These are phyloP conservation scores for Phytophthora citrophthora DNA, from an alignment of 352 stramenopile genomes.

Conservation along the genomic window DNA sequence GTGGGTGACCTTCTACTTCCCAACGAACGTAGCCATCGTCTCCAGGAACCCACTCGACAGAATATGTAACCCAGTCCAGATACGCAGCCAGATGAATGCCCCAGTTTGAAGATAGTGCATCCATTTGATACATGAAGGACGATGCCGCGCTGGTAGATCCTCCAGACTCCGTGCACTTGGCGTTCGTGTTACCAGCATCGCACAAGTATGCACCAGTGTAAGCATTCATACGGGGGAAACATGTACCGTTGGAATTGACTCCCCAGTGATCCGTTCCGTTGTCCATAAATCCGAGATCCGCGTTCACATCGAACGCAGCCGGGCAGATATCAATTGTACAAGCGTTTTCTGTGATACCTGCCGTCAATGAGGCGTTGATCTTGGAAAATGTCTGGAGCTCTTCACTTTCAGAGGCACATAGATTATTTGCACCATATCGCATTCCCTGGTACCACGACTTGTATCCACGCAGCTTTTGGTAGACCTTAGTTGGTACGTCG, in stretches of 20 bases:
- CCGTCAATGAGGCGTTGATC: constrained; percentile 37
- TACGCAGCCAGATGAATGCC: constrained; percentile 81
- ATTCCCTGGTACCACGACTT: constrained; percentile 66
- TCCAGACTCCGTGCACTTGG: constrained; percentile 30
- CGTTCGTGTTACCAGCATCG: constrained; percentile 39
- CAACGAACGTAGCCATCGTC: constrained; percentile 27
- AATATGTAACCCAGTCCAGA: constrained; percentile 39
- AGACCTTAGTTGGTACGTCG: constrained; percentile 42
- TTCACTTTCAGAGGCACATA: constrained; percentile 31
- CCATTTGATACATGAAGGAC: constrained; percentile 64
- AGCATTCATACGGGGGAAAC: constrained; percentile 58
- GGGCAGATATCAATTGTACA: constrained; percentile 47
- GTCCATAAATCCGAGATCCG: constrained; percentile 36
- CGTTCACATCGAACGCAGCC: constrained; percentile 53
- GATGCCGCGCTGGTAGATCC: constrained; percentile 34
- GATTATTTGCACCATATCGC: constrained; percentile 61
- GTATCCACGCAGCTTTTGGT: constrained; percentile 27
- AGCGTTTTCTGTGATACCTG: constrained; percentile 49
- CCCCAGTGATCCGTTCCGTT: constrained; percentile 31
- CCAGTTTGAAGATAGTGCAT: constrained; percentile 94
- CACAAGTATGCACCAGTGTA: constrained; percentile 63
- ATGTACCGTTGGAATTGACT: constrained; percentile 53
- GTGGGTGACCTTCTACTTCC: constrained; percentile 19
- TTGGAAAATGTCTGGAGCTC: constrained; percentile 17
- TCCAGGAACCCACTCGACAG: constrained; percentile 22